Base-by-base conservation (phyloP, 2,329 filamentous ascomycete species). In the Fusarium burgessii region DNA sequence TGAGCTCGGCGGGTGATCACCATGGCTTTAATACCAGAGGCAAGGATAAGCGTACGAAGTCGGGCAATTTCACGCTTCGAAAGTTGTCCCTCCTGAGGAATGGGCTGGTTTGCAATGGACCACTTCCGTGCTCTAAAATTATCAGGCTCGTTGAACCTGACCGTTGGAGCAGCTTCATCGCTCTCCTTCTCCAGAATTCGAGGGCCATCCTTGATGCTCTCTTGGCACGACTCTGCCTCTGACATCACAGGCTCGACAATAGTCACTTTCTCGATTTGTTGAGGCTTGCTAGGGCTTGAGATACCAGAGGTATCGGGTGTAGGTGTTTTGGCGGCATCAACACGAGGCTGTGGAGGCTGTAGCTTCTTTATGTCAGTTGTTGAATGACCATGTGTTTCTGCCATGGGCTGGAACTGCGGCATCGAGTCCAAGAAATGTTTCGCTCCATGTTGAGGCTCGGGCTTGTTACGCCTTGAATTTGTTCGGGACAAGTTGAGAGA, bases 21-120 rank as follows among this genome's bases (percentile, higher is more conserved):
- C 76, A 90, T 90, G 1, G 95, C 95, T 81, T 97, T 97, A 77
- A 98, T 91, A n/a, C 94, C 95, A 0, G 94, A 93, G 69, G 91
- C 92, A 25, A 97, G 84, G 42, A 97, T 88, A 12, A 97, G 85
- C 1, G 93, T 89, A 62, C 90, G 88, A 5, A 95, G 86, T n/a
- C 94, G 90, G 18, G 92, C 92, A 57, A 97, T 87, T 74, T 98
- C 95, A n/a, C 89, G 88, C 74, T 87, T 89, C 13, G 86, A 90
- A 33, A 92, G 71, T 27, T 73, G 75, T 20, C 70, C 64, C 35
- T 78, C 81, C 20, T 82, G 80, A 9, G 78, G 77, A 7, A 80
- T 77, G 6, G 75, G 79, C 55, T 81, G 82, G 56, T 86, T 83
- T 3, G 84, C 83, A 35, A 89, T 85, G 4, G 84, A 85, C 86